Percentiles rank a stretch among this genome's conserved stretches.
phyloP scores from a whole-genome alignment of 441 rosid species.

The Raphanus hybrid region DNA sequence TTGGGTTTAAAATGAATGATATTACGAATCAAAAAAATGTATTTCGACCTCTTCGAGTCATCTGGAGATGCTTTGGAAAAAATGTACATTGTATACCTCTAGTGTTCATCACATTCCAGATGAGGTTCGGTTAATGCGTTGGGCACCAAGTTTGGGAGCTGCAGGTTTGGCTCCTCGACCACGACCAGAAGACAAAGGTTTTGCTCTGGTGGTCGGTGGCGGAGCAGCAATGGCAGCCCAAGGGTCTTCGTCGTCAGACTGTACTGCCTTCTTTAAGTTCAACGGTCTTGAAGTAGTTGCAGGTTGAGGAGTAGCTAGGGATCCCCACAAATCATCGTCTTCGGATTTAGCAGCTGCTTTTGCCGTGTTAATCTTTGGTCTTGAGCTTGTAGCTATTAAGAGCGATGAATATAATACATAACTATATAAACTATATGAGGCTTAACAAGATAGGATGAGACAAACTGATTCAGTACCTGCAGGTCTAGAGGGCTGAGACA shows the following conservation, averaged over 20 bases:
- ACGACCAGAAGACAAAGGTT: slow-evolving; percentile 77
- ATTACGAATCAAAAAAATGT: slow-evolving; percentile 55
- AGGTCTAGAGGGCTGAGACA: slow-evolving; percentile 66
- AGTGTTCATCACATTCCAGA: slow-evolving; percentile 57
- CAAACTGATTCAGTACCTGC: slow-evolving; percentile 56
- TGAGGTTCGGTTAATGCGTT: slow-evolving; percentile 86
- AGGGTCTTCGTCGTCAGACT: slow-evolving; percentile 83
- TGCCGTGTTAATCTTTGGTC: slow-evolving; percentile 55
- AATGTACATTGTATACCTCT: slow-evolving; percentile 48
- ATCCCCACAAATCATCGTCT: slow-evolving; percentile 97
- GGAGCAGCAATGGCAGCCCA: slow-evolving; percentile 99
- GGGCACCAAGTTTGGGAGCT: slow-evolving; percentile 83
- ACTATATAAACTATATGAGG: neutral
- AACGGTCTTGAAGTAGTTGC: slow-evolving; percentile 67
- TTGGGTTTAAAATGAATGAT: slow-evolving; percentile 52
- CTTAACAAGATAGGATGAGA: slow-evolving; percentile 5
- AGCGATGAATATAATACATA: neutral
- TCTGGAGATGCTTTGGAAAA: slow-evolving; percentile 43
- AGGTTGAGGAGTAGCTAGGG: slow-evolving; percentile 90
- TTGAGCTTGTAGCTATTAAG: slow-evolving; percentile 56
- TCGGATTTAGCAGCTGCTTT: slow-evolving; percentile 56
- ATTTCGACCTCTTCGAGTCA: slow-evolving; percentile 39
- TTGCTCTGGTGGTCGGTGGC: slow-evolving; percentile 79
- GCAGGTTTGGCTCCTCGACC: slow-evolving; percentile 78
- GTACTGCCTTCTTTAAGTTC: slow-evolving; percentile 60